Conservation (phyloP, 345 rosid genomes). For the Cochlearia excelsa region DNA sequence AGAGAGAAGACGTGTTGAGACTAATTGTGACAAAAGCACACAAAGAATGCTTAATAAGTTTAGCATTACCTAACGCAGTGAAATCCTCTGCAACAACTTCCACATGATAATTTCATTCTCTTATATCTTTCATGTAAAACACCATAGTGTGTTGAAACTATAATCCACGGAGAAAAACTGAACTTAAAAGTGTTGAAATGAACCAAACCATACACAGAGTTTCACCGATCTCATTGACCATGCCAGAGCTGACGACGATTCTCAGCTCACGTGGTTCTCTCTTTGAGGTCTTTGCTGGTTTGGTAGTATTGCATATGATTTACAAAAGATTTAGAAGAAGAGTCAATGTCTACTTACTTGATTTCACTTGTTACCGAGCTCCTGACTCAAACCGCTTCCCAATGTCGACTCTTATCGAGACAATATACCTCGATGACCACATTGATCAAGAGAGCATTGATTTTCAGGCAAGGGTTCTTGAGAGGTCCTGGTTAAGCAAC, state of each 20-base stretch:
- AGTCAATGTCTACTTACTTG: conserved; percentile 46
- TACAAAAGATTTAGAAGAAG: conserved; percentile 31
- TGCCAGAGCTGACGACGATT: conserved; percentile 24
- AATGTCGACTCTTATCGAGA: conserved; percentile 46
- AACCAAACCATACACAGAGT: conserved; percentile 24
- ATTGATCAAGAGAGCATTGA: conserved; percentile 47
- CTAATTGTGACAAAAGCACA: conserved; percentile 23
- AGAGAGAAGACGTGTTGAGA: conserved; percentile 26
- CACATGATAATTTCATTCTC: conserved; percentile 24
- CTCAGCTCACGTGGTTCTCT: conserved; percentile 18
- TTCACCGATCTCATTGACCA: conserved; percentile 19
- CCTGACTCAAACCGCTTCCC: conserved; percentile 51
- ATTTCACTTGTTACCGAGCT: conserved; percentile 54
- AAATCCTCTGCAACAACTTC: conserved; percentile 35
- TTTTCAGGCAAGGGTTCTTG: conserved; percentile 49
- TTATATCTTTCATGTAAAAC: conserved; percentile 11
- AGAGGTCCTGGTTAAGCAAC: conserved; percentile 56
- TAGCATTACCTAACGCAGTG: conserved; percentile 31
- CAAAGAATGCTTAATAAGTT: conserved; percentile 9
- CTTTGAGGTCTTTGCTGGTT: conserved; percentile 11
- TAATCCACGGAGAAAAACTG: background rate
- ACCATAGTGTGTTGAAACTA: too few relatives aligned
- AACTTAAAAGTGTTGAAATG: conserved; percentile 1
- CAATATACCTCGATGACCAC: conserved; percentile 40
- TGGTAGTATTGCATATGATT: conserved; percentile 23